Conservation (phyloP, 1,284 basidiomycete genomes). For the Entoloma clypeatum region DNA sequence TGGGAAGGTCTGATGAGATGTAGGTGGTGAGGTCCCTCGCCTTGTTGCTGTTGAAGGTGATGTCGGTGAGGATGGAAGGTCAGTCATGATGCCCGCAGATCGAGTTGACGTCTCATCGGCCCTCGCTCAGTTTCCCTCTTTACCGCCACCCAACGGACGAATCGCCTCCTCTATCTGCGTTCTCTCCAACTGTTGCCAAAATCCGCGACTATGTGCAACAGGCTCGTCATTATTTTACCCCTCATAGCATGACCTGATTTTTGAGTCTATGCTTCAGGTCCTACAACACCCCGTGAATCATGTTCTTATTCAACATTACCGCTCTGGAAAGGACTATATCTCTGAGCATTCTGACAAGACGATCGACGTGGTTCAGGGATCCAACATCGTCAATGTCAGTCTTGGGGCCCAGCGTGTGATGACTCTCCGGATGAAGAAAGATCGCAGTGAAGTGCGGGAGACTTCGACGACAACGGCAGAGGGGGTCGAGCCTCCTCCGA, state of each 20-base stretch:
- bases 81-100: slow-evolving; percentile 7
- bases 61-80: slow-evolving; percentile 61
- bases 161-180: slow-evolving; percentile 59
- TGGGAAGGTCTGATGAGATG: neutral
- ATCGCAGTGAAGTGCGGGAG: slow-evolving; percentile 20
- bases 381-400: slow-evolving; percentile 72
- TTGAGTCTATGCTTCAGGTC: slow-evolving; percentile 18
- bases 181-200: slow-evolving; percentile 59
- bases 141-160: slow-evolving; percentile 77
- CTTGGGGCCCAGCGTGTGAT: slow-evolving; percentile 69
- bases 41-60: slow-evolving; percentile 70
- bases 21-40: slow-evolving; percentile 74
- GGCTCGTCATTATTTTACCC: slow-evolving; percentile 28
- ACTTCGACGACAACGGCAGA: neutral
- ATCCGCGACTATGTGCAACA: slow-evolving; percentile 61
- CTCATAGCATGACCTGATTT: neutral
- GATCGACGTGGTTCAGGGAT: slow-evolving; percentile 65
- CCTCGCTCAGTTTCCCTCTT: slow-evolving; percentile 53
- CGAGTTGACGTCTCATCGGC: slow-evolving; percentile 2
- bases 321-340: slow-evolving; percentile 71
- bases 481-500: slow-evolving; percentile 19
- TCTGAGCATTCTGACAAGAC: slow-evolving; percentile 82
- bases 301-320: slow-evolving; percentile 74
- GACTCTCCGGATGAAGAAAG: slow-evolving; percentile 64
- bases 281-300: slow-evolving; percentile 65